These are phyloP conservation scores for Boletus rubescentipes DNA, from an alignment of 768 basidiomycete genomes.

Conservation along the genomic window DNA sequence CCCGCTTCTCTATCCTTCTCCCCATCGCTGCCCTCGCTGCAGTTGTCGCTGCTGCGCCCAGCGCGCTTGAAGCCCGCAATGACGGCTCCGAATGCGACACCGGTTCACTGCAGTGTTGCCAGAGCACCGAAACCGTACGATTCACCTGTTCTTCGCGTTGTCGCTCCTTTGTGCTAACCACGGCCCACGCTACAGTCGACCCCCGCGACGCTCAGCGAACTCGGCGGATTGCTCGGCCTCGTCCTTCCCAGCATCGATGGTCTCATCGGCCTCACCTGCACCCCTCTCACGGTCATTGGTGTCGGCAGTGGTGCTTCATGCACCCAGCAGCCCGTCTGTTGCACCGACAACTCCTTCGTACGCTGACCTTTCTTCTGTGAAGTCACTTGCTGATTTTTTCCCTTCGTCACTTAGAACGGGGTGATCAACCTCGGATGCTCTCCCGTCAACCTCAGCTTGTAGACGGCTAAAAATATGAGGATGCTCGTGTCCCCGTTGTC, in stretches of 20 bases:
- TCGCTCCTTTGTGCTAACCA: neutral
- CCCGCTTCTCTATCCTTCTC: conserved; percentile 8
- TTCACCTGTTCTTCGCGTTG: too few relatives aligned
- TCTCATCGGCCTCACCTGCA: conserved; percentile 9
- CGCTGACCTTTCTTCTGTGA: neutral
- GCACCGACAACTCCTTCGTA: conserved; percentile 11
- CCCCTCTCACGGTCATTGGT: neutral
- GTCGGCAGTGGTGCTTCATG: conserved; percentile 3
- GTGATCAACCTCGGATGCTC: conserved; percentile 14
- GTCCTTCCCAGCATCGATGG: neutral
- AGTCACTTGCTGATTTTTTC: neutral
- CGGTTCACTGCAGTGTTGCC: conserved; percentile 13
- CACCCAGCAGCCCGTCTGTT: conserved; percentile 18
- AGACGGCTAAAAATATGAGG: neutral
- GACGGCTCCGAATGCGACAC: conserved; percentile 8
- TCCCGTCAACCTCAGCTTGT: conserved; percentile 8
- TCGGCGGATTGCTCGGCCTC: conserved; percentile 1
- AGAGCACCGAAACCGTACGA: neutral
- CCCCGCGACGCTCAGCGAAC: neutral
- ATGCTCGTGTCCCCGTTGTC: neutral
- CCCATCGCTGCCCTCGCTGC: conserved; percentile 9
- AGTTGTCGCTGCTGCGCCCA: conserved; percentile 7
- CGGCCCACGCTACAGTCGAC: neutral
- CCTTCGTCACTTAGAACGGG: conserved; percentile 1
- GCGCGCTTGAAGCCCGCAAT: neutral